Evolutionary conservation across 495 filamentous ascomycete genomes (phyloP).

Genomic region (Trichoderma virens): DNA sequence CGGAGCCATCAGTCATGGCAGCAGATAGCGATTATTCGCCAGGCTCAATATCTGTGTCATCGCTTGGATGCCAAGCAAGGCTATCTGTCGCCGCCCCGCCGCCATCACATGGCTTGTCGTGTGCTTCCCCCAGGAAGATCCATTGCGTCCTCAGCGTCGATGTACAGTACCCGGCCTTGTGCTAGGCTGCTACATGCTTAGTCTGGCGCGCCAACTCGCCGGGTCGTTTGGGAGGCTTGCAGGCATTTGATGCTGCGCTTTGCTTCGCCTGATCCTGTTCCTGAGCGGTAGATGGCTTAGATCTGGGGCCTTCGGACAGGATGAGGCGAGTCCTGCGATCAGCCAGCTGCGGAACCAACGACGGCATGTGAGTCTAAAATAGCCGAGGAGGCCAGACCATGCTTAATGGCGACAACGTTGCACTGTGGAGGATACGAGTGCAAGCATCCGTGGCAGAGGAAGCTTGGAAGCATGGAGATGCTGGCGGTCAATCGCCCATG

Average conservation of each 20-base stretch:
- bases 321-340: not conserved
- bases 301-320: not conserved
- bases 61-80: not conserved
- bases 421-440: not conserved
- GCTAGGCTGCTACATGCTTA: not conserved
- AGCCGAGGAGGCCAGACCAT: not conserved
- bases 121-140: too few species aligned
- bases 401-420: not conserved
- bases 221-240: not conserved
- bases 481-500: not conserved
- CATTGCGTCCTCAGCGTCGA: too few species aligned
- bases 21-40: not conserved
- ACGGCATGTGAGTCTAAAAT: not conserved
- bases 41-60: not conserved
- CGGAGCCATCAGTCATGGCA: not conserved
- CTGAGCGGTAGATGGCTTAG: too few species aligned
- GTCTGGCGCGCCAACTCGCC: not conserved
- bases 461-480: not conserved
- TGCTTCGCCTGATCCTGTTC: too few species aligned
- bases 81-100: not conserved
- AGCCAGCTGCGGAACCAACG: not conserved
- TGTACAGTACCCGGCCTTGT: too few species aligned
- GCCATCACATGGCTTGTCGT: not conserved
- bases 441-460: too few species aligned
- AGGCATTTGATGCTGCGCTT: not conserved